Conservation (phyloP, 495 filamentous ascomycete species). For the Platismatia glauca region DNA sequence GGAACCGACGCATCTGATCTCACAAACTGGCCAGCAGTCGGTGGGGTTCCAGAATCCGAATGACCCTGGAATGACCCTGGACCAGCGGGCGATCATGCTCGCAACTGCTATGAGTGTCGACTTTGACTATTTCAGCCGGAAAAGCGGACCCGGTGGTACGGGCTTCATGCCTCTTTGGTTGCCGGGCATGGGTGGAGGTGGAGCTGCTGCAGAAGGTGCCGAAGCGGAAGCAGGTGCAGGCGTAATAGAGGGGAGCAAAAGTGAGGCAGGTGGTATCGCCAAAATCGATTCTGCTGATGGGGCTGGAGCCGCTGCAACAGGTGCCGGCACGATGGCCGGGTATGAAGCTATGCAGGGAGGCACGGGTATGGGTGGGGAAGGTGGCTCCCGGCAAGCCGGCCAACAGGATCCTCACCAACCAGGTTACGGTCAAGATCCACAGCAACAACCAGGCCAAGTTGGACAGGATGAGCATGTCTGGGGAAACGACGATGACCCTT, state of each 20-base stretch:
- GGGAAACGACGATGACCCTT: conserved; percentile 34
- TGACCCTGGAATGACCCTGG: conserved; percentile 52
- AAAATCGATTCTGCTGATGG: conserved; percentile 34
- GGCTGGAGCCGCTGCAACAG: conserved; percentile 32
- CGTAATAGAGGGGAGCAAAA: conserved; percentile 31
- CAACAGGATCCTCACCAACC: not conserved
- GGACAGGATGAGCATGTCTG: conserved; percentile 31
- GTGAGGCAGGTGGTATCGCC: conserved; percentile 34
- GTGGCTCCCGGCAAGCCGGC: not conserved
- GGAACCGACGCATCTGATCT: conserved; percentile 35
- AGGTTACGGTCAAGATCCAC: not conserved
- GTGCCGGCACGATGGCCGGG: conserved; percentile 52
- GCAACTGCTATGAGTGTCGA: conserved; percentile 63
- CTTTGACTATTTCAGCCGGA: conserved; percentile 65
- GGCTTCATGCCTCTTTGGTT: conserved; percentile 54
- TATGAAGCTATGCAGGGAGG: conserved; percentile 57
- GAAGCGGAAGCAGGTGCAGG: conserved; percentile 36
- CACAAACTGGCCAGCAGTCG: conserved; percentile 26
- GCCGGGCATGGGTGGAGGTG: conserved; percentile 43
- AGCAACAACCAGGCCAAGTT: not conserved
- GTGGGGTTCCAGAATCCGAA: conserved; percentile 14
- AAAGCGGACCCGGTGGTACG: conserved; percentile 41
- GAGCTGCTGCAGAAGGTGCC: conserved; percentile 35
- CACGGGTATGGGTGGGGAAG: conserved; percentile 27
- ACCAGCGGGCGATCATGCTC: conserved; percentile 64